phyloP scores from a whole-genome alignment of 2,329 filamentous ascomycete species.

The Stenocarpella maydis region DNA sequence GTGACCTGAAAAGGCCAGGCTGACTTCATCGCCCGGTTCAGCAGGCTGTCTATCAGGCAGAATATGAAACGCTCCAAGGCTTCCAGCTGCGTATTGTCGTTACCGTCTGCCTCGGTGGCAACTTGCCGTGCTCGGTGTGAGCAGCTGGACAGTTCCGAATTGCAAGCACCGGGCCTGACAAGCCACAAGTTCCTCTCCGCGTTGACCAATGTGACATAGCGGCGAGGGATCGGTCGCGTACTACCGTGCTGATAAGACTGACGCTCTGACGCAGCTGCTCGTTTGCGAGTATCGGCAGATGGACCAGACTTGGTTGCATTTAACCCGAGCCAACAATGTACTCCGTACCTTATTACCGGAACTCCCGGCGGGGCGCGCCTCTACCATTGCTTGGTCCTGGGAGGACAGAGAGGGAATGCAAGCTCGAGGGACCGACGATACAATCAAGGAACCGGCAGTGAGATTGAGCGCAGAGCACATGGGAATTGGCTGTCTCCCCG shows the following conservation, averaged over 20 bases:
- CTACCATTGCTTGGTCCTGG: too few species aligned
- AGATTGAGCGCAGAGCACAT: background rate
- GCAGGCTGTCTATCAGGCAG: constrained; percentile 6
- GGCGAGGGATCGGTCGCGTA: background rate
- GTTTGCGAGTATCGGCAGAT: constrained; percentile 27
- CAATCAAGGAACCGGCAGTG: background rate
- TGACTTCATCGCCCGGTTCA: background rate
- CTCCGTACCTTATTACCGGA: constrained; percentile 24
- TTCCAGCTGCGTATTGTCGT: background rate
- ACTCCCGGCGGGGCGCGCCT: background rate
- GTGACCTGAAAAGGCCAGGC: background rate
- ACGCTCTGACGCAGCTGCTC: constrained; percentile 6
- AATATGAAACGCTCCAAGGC: constrained; percentile 13
- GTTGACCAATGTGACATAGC: background rate
- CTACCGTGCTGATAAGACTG: background rate
- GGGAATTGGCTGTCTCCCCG: too few species aligned
- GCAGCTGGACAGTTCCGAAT: background rate
- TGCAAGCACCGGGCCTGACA: background rate
- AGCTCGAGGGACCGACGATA: background rate
- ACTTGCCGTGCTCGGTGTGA: constrained; percentile 1
- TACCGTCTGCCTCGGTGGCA: constrained; percentile 10
- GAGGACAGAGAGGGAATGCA: background rate
- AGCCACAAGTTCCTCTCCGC: constrained; percentile 3
- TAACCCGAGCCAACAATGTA: constrained; percentile 21
- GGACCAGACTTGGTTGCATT: background rate